These are phyloP conservation scores for Jatropha curcas DNA, from an alignment of 345 rosid species.

Conservation along the genomic window DNA sequence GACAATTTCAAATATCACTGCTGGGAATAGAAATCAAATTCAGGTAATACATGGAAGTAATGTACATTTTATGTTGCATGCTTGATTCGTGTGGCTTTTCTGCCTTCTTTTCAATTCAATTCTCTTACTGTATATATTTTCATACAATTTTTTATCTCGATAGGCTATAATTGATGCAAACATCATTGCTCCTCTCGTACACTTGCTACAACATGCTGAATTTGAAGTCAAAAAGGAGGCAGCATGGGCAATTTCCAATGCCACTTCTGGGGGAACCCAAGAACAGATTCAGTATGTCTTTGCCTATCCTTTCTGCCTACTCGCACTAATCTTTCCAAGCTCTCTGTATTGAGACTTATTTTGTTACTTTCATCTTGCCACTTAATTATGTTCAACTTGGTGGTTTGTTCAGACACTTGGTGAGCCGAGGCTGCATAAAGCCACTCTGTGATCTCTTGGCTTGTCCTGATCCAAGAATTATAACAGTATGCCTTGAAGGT, in stretches of 20 bases:
- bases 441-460: conserved; percentile 81
- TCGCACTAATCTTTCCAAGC: background rate
- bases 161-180: conserved; percentile 77
- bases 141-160: background rate
- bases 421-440: conserved; percentile 71
- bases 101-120: background rate
- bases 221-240: conserved; percentile 90
- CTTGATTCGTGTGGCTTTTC: background rate
- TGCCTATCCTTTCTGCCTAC: background rate
- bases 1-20: conserved; percentile 92
- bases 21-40: conserved; percentile 73
- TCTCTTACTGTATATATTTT: background rate
- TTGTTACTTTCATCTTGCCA: background rate
- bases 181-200: conserved; percentile 69
- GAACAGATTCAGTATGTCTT: conserved; percentile 71
- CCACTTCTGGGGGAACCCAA: conserved; percentile 86
- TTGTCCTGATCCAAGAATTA: conserved; percentile 81
- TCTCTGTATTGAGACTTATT: no score
- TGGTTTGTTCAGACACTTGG: conserved; percentile 50
- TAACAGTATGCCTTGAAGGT: conserved; percentile 85
- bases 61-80: background rate
- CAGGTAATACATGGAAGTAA: conserved; percentile 46
- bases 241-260: conserved; percentile 88
- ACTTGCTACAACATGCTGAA: conserved; percentile 75
- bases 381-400: background rate